phyloP scores from a whole-genome alignment of 345 rosid genomes.

The Laguncularia racemosa region DNA sequence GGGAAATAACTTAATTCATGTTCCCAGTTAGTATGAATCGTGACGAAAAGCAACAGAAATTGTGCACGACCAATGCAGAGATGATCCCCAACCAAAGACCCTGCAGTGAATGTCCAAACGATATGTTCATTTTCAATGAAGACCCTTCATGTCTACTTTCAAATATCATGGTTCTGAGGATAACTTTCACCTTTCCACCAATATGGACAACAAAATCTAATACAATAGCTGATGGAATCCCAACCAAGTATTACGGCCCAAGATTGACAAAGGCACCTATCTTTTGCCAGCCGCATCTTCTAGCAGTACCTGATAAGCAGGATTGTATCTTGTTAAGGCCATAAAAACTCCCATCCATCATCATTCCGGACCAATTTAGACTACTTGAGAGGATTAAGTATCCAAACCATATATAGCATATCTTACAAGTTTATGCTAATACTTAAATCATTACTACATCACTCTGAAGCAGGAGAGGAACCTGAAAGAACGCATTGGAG shows the following conservation, averaged over 20 bases:
- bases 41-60: slow-evolving; percentile 26
- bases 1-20: slow-evolving; percentile 26
- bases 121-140: not conserved
- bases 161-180: not conserved
- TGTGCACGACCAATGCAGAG: slow-evolving; percentile 43
- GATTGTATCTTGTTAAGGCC: too few species aligned
- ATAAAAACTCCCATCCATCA: not conserved
- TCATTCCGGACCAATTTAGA: too few species aligned
- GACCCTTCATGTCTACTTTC: not conserved
- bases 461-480: slow-evolving; percentile 2
- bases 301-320: slow-evolving; percentile 28
- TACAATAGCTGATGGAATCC: slow-evolving; percentile 32
- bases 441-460: too few species aligned
- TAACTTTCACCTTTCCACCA: slow-evolving; percentile 35
- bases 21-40: slow-evolving; percentile 59
- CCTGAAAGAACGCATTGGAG: slow-evolving; percentile 64
- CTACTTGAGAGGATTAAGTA: too few species aligned
- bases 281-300: slow-evolving; percentile 65
- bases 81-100: slow-evolving; percentile 67
- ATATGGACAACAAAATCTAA: slow-evolving; percentile 34
- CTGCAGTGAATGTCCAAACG: slow-evolving; percentile 8
- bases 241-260: slow-evolving; percentile 44
- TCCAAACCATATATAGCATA: too few species aligned
- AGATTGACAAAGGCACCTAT: slow-evolving; percentile 48
- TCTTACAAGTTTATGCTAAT: too few species aligned